These are phyloP conservation scores for Alectoria sarmentosa DNA, from an alignment of 495 filamentous ascomycete genomes.

Conservation along the genomic window DNA sequence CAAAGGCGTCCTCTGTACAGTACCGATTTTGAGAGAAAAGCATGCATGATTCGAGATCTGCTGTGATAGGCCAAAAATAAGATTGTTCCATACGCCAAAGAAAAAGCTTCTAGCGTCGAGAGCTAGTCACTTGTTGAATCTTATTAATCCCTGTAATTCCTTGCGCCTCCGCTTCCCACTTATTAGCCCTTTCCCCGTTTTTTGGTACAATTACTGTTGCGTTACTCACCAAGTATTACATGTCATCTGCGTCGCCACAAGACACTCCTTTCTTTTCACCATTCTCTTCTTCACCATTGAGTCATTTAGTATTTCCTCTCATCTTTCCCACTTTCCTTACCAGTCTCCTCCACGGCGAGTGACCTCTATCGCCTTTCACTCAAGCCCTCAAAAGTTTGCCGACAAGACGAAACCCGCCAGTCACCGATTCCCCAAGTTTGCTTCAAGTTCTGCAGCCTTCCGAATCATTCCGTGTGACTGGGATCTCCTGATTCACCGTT, in stretches of 20 bases:
- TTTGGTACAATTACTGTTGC: not conserved
- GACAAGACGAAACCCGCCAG: slow-evolving; percentile 2
- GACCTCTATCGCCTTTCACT: not conserved
- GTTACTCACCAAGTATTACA: too few species aligned
- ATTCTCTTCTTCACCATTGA: not conserved
- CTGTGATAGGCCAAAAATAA: slow-evolving; percentile 6
- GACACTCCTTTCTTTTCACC: slow-evolving; percentile 2
- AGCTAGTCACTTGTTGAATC: not conserved
- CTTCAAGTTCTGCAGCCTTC: slow-evolving; percentile 16
- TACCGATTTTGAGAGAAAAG: not conserved
- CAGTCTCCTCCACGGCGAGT: not conserved
- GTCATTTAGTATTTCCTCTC: not conserved
- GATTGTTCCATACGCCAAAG: slow-evolving; percentile 13
- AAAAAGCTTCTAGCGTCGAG: slow-evolving; percentile 13
- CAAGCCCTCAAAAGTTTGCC: not conserved
- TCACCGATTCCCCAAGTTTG: not conserved
- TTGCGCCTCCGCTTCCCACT: slow-evolving; percentile 8
- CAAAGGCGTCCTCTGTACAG: too few species aligned
- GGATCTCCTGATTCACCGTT: not conserved
- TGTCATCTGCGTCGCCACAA: not conserved
- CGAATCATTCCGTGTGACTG: slow-evolving; percentile 5
- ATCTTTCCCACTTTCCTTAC: not conserved
- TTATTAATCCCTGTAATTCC: not conserved
- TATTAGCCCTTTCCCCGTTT: slow-evolving; percentile 4
- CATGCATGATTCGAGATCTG: not conserved